These are phyloP conservation scores for Fusarium cyanostomum DNA, from an alignment of 2,329 filamentous ascomycete genomes.

Conservation along the genomic window DNA sequence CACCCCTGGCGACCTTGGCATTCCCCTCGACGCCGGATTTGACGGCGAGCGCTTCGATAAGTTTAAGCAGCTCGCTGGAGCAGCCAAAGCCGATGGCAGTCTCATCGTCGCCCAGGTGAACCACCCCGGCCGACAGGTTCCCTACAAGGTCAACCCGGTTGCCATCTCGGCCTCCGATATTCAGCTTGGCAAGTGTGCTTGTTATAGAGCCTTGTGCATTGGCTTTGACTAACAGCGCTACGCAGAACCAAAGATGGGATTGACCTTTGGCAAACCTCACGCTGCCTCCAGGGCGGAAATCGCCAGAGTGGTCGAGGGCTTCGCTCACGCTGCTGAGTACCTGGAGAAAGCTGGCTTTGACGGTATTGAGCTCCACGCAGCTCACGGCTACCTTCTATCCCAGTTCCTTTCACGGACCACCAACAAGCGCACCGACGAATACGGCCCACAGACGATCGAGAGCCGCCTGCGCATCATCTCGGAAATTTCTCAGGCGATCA, in stretches of 20 bases:
- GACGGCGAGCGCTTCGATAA: constrained; percentile 68
- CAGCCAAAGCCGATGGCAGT: constrained; percentile 66
- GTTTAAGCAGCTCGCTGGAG: constrained; percentile 65
- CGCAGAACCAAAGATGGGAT: constrained; percentile 38
- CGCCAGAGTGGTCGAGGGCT: constrained; percentile 65
- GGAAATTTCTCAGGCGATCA: constrained; percentile 52
- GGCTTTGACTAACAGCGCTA: background rate
- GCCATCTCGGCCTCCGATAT: constrained; percentile 56
- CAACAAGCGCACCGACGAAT: constrained; percentile 62
- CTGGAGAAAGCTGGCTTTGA: constrained; percentile 69
- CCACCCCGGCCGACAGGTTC: constrained; percentile 56
- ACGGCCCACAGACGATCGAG: constrained; percentile 54
- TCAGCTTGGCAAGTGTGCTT: constrained; percentile 39
- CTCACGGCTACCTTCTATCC: constrained; percentile 63
- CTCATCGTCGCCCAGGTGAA: constrained; percentile 70
- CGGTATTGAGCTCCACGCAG: constrained; percentile 61
- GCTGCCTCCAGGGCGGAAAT: constrained; percentile 66
- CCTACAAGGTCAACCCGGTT: constrained; percentile 42
- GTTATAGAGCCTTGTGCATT: background rate
- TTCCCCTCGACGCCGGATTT: constrained; percentile 61
- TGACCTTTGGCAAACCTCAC: constrained; percentile 58
- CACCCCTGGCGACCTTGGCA: constrained; percentile 64
- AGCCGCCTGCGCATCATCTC: constrained; percentile 57
- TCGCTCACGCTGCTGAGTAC: constrained; percentile 70
- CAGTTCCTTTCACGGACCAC: constrained; percentile 61